A percentile compares a stretch with the other conserved stretches of the same genome.
These are phyloP conservation scores for Claviceps fusiformis DNA, from an alignment of 2,329 filamentous ascomycete species.

Conservation along the genomic window DNA sequence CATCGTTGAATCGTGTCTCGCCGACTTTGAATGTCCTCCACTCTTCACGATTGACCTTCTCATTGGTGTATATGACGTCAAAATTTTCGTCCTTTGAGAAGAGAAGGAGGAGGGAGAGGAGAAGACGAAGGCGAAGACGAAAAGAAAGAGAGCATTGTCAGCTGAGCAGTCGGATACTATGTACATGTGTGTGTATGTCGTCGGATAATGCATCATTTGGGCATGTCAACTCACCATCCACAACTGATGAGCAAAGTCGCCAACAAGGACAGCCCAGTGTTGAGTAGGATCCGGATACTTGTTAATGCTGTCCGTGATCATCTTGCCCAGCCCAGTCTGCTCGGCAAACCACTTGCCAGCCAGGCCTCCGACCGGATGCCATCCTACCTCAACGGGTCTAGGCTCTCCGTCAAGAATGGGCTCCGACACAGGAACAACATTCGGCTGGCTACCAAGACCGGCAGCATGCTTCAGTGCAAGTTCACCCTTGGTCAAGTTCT, in stretches of 20 bases:
- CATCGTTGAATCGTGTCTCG: conserved; percentile 40
- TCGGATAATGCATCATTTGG: background rate
- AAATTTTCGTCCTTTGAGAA: conserved; percentile 32
- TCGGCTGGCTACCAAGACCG: conserved; percentile 19
- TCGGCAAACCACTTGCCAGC: conserved; percentile 47
- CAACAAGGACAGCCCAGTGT: conserved; percentile 46
- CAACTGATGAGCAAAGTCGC: conserved; percentile 41
- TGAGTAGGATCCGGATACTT: conserved; percentile 45
- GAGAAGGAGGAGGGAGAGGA: too few species aligned
- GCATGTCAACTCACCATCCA: conserved; percentile 35
- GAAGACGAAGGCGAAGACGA: too few species aligned
- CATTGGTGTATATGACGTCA: conserved; percentile 43
- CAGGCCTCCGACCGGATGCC: conserved; percentile 43
- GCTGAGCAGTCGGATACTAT: background rate
- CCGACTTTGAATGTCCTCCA: conserved; percentile 39
- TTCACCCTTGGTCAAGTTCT: conserved; percentile 22
- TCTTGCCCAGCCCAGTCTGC: conserved; percentile 37
- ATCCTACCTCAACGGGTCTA: conserved; percentile 36
- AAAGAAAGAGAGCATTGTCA: background rate
- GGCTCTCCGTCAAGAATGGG: conserved; percentile 17
- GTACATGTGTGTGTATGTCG: too few species aligned
- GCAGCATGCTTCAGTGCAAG: conserved; percentile 22
- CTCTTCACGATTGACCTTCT: conserved; percentile 27
- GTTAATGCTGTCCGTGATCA: conserved; percentile 41
- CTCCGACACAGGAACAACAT: conserved; percentile 16